Conservation (phyloP, 108 stramenopile genomes). For the Discostella pseudostelligera region DNA sequence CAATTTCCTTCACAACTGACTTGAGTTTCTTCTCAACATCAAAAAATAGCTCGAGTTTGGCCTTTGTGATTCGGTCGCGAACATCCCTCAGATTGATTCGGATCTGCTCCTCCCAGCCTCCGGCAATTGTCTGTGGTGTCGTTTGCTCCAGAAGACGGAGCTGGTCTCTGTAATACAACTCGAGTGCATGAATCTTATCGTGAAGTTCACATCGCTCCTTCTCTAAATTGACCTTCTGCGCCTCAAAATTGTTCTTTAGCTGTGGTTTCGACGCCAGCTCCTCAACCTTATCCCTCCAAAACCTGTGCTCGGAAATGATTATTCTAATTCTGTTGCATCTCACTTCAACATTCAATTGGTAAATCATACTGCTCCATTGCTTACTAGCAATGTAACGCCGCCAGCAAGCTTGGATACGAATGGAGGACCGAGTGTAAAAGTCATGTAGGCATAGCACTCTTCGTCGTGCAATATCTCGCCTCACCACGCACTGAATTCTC, state of each 20-base stretch:
- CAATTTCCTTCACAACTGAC: conserved; percentile 17
- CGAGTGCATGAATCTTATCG: conserved; percentile 28
- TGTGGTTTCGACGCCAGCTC: conserved; percentile 21
- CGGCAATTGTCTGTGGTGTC: conserved; percentile 29
- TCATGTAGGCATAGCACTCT: conserved; percentile 3
- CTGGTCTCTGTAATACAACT: conserved; percentile 40
- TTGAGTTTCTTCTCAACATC: conserved; percentile 20
- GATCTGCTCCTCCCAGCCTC: conserved; percentile 45
- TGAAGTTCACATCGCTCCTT: conserved; percentile 8
- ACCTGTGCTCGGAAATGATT: conserved; percentile 30
- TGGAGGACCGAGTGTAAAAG: conserved; percentile 19
- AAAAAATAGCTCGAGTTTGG: conserved; percentile 40
- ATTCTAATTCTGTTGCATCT: conserved; percentile 35
- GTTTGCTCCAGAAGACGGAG: conserved; percentile 25
- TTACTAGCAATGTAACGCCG: conserved; percentile 24
- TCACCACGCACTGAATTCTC: conserved; percentile 37
- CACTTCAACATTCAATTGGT: conserved; percentile 11
- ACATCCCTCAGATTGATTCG: conserved; percentile 35
- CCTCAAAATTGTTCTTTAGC: conserved; percentile 16
- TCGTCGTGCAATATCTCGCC: conserved; percentile 21
- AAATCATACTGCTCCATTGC: conserved; percentile 8
- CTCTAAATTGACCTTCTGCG: conserved; percentile 17
- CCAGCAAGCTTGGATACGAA: conserved; percentile 37
- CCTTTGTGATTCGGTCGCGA: conserved; percentile 36
- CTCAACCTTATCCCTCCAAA: conserved; percentile 31